A percentile compares a stretch with the other conserved stretches of the same genome.
These are phyloP conservation scores for Rutstroemia sp. DNA, from an alignment of 2,329 filamentous ascomycete genomes.

Conservation along the genomic window DNA sequence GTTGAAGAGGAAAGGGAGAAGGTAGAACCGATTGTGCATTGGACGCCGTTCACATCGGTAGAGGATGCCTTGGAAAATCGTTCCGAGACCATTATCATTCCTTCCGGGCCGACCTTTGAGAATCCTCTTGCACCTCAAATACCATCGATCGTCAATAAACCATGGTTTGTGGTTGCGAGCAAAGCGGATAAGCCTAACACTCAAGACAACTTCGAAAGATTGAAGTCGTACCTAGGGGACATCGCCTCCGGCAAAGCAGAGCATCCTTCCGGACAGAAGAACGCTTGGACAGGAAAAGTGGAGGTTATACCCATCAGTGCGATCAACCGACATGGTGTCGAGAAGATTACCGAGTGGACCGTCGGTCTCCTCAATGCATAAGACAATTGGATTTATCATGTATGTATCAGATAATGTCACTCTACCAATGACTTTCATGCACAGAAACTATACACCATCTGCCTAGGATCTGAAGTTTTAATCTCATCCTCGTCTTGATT, in stretches of 20 bases:
- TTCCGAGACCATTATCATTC: slow-evolving; percentile 26
- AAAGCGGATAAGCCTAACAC: slow-evolving; percentile 82
- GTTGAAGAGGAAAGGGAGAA: slow-evolving; percentile 67
- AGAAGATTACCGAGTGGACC: slow-evolving; percentile 65
- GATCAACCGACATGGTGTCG: slow-evolving; percentile 77
- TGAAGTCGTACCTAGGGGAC: slow-evolving; percentile 63
- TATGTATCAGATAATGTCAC: slow-evolving; percentile 1
- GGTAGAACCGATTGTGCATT: slow-evolving; percentile 55
- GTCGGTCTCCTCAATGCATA: slow-evolving; percentile 49
- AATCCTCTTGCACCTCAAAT: slow-evolving; percentile 21
- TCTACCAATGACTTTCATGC: slow-evolving; percentile 2
- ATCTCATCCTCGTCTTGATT: slow-evolving; percentile 1
- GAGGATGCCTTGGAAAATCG: slow-evolving; percentile 27
- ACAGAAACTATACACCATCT: not conserved
- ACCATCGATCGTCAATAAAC: slow-evolving; percentile 69
- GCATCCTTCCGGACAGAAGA: slow-evolving; percentile 64
- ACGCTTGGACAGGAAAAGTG: slow-evolving; percentile 53
- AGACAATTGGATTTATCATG: slow-evolving; percentile 1
- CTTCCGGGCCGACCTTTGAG: slow-evolving; percentile 18
- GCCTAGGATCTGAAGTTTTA: not conserved
- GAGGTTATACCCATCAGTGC: slow-evolving; percentile 80
- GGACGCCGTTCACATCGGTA: slow-evolving; percentile 41
- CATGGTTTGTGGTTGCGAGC: slow-evolving; percentile 93
- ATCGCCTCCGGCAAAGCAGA: slow-evolving; percentile 54
- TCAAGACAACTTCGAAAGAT: slow-evolving; percentile 62